Conservation (phyloP, 345 rosid genomes). For the Kernera saxatilis region DNA sequence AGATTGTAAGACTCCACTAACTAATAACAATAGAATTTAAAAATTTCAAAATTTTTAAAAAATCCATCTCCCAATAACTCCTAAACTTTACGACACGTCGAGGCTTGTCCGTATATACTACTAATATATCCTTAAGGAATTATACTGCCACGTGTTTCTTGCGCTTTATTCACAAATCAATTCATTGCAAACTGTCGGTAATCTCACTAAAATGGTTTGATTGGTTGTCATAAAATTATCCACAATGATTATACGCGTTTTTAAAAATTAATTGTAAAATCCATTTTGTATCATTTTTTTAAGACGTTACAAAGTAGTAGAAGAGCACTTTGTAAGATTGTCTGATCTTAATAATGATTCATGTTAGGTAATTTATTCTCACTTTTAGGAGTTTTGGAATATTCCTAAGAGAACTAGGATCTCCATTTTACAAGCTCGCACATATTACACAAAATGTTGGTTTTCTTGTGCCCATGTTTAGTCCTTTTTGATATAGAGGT, state of each 20-base stretch:
- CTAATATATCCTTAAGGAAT: background rate
- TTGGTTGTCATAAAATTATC: background rate
- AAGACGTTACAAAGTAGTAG: background rate
- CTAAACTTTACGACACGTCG: constrained; percentile 28
- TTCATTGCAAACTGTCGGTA: background rate
- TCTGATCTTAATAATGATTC: too few species aligned
- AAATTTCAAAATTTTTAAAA: too few species aligned
- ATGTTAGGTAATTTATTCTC: too few species aligned
- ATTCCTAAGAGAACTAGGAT: too few species aligned
- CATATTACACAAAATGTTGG: too few species aligned
- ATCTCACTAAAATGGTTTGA: background rate
- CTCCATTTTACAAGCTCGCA: too few species aligned
- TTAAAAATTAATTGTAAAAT: background rate
- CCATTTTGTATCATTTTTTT: background rate
- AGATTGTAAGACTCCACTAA: too few species aligned
- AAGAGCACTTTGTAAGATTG: background rate
- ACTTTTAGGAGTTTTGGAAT: too few species aligned
- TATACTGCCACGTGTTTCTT: constrained; percentile 18
- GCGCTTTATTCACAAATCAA: background rate
- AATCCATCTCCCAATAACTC: too few species aligned
- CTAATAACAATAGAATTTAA: too few species aligned
- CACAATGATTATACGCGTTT: background rate
- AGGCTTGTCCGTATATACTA: constrained; percentile 24
- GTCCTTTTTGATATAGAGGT: too few species aligned
- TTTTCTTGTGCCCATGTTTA: too few species aligned